These are phyloP conservation scores for Candida sanyiensis DNA, from an alignment of 805 yeast species.

Conservation along the genomic window DNA sequence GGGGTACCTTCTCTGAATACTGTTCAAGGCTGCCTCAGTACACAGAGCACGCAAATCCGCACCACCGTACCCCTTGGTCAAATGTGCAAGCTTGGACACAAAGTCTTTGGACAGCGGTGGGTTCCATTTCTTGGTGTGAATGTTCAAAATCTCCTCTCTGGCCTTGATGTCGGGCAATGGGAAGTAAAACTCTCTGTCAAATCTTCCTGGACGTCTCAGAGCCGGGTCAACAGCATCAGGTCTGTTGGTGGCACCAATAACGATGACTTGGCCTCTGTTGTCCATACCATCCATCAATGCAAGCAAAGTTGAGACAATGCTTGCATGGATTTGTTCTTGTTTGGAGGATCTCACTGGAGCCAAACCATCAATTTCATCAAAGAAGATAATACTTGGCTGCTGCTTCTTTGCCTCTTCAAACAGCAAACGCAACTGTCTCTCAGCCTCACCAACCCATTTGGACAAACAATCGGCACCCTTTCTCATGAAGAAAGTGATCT, in stretches of 20 bases:
- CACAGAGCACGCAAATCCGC: conserved; percentile 93
- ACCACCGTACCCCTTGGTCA: conserved; percentile 97
- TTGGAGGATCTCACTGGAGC: conserved; percentile 97
- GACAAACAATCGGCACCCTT: conserved; percentile 97
- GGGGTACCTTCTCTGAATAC: conserved; percentile 89
- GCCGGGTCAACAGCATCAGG: conserved; percentile 99
- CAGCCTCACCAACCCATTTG: conserved; percentile 99
- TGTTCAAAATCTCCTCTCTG: conserved; percentile 69
- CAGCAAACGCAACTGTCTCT: conserved; percentile 80
- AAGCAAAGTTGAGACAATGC: conserved; percentile 88
- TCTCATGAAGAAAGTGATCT: conserved; percentile 94
- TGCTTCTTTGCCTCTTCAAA: conserved; percentile 95
- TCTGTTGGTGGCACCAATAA: conserved; percentile 95
- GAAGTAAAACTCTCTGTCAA: conserved; percentile 94
- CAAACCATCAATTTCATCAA: conserved; percentile 96
- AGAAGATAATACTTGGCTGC: conserved; percentile 93
- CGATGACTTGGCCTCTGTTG: conserved; percentile 95
- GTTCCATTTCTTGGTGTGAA: conserved; percentile 86
- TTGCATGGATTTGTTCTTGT: conserved; percentile 97
- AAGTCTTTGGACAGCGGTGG: conserved; percentile 61
- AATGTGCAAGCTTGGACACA: conserved; percentile 57
- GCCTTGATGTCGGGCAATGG: conserved; percentile 84
- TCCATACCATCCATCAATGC: conserved; percentile 99
- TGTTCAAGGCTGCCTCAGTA: conserved; percentile 89
- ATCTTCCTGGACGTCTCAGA: conserved; percentile 91